Percentiles rank a stretch among this genome's conserved stretches.
Evolutionary conservation across 768 basidiomycete genomes (phyloP).

Genomic region (Macrolepiota fuliginosa): DNA sequence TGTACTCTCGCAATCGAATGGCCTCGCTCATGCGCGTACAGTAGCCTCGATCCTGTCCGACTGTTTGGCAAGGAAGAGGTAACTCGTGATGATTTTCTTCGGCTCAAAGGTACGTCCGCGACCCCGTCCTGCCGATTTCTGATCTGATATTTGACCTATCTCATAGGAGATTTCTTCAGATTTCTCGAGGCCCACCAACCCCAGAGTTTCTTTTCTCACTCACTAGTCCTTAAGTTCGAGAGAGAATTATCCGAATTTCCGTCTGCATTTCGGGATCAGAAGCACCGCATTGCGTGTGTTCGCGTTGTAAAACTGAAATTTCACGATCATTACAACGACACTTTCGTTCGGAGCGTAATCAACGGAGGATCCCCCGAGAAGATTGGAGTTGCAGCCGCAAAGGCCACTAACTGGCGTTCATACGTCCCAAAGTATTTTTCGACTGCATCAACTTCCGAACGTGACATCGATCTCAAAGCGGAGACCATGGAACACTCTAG

Average conservation of each 20-base stretch:
- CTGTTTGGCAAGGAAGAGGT: not conserved
- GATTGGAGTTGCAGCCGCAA: not conserved
- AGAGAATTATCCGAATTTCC: not conserved
- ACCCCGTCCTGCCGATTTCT: too few relatives aligned
- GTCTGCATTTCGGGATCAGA: not conserved
- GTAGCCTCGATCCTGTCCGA: not conserved
- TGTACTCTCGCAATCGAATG: too few relatives aligned
- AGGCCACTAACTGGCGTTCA: not conserved
- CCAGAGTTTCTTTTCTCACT: not conserved
- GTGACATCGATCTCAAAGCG: not conserved
- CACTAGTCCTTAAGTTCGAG: not conserved
- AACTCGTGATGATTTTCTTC: not conserved
- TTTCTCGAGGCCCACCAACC: not conserved
- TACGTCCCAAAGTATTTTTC: too few relatives aligned
- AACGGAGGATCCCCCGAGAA: not conserved
- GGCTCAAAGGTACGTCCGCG: not conserved
- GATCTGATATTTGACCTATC: not conserved
- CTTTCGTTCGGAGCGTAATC: not conserved
- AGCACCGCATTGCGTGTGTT: slow-evolving; percentile 4
- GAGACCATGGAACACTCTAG: not conserved
- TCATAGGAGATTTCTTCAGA: not conserved
- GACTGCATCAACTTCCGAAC: too few relatives aligned
- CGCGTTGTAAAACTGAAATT: not conserved
- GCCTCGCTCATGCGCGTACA: not conserved
- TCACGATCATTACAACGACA: not conserved